A percentile compares a stretch with the other conserved stretches of the same genome.
These are phyloP conservation scores for Ceratocystis colombiana DNA, from an alignment of 2,329 filamentous ascomycete genomes.

Conservation along the genomic window DNA sequence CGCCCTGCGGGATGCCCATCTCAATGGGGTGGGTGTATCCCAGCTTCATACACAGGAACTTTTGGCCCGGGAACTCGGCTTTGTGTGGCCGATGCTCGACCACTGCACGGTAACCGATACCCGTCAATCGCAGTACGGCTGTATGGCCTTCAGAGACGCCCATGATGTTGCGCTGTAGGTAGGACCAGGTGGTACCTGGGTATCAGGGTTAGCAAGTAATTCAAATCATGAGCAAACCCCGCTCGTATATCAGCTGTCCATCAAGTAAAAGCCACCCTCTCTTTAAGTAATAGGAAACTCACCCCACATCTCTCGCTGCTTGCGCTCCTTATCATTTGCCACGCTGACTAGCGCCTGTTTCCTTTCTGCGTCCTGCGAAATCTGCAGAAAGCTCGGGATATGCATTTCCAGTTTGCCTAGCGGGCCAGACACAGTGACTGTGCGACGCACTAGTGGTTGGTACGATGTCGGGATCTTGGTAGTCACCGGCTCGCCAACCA, in stretches of 20 bases:
- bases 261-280: constrained; percentile 1
- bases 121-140: constrained; percentile 82
- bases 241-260: background rate
- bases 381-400: constrained; percentile 66
- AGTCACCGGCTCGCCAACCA: constrained; percentile 52
- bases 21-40: constrained; percentile 96
- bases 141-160: constrained; percentile 96
- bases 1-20: constrained; percentile 67
- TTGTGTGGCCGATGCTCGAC: constrained; percentile 65
- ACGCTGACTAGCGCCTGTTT: constrained; percentile 60
- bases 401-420: constrained; percentile 67
- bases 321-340: constrained; percentile 54
- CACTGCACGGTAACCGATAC: constrained; percentile 89
- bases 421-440: constrained; percentile 68
- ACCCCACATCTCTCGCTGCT: constrained; percentile 97
- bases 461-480: constrained; percentile 49
- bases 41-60: constrained; percentile 87
- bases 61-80: constrained; percentile 67
- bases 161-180: constrained; percentile 80
- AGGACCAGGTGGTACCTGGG: constrained; percentile 76
- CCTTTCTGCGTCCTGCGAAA: constrained; percentile 55
- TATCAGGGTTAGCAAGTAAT: background rate
- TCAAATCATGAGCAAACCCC: background rate
- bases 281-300: constrained; percentile 27
- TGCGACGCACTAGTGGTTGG: constrained; percentile 52